Base-by-base conservation (phyloP, 2,329 filamentous ascomycete genomes). In the Trichoderma koningii region DNA sequence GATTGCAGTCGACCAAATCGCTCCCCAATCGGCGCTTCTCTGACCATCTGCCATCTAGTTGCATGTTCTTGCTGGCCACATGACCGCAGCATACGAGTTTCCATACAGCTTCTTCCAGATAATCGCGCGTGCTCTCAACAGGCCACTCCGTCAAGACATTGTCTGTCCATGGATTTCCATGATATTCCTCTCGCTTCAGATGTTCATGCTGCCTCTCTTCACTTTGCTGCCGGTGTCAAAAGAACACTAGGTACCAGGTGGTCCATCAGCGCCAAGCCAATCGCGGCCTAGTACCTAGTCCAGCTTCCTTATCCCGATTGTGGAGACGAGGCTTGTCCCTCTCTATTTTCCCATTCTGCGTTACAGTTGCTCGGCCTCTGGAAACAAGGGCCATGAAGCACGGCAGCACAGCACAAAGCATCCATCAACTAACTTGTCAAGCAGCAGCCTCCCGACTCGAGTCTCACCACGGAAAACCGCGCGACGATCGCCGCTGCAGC, bases 381-480 rank as follows among this genome's bases (percentile, higher is more conserved):
- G 23, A 62, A 62, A 53, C 48, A 38, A 62, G 50, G 5, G 10
- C 47, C 34, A 14, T 19, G 41, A 38, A 26, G n/a, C 38, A 62
- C 26, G 28, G 34, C 59, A 34, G 41, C 41, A 34, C 50, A 47
- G n/a, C 34, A 38, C 12, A 5, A 38, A 45, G 34, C 34, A 55
- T 45, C 59, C 45, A 41, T 53, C 55, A n/a, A n/a, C n/a, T n/a
- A n/a, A 41, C 5, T n/a, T 9, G 19, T 42, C 30, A 38, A 5
- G 34, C 15, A 38, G 38, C 57, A 28, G 21, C 44, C n/a, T 30
- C 45, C 47, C 26, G 48, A n/a, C n/a, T 41, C 34, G 19, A 21
- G 59, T 63, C 59, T 63, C 50, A 63, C 59, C 38, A 63, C 59
- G 45, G 41, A 38, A 30, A 14, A 14, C n/a, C 42, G 41, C 28